Evolutionary conservation across 139 green algal genomes (phyloP), one percentile per base, ranked within the genome.

Genomic region (Nannochloris sp.): DNA sequence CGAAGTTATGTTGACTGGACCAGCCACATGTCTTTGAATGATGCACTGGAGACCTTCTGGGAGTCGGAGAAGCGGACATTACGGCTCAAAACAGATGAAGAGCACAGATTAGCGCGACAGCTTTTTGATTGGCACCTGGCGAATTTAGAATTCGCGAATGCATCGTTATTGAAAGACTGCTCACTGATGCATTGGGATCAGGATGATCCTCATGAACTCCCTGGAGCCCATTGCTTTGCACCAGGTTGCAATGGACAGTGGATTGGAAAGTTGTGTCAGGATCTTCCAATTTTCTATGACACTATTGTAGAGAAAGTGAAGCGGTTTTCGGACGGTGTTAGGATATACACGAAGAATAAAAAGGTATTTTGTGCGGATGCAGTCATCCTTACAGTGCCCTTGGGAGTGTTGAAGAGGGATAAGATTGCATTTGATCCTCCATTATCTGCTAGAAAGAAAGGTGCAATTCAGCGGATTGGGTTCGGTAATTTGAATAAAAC

Each of bases 61-160:
- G 62, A 49, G 18, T 34, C 23, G 7, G 19, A 37, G 7, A 31
- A 37, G 12, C 23, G 2, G 24, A 44, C 11, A 10, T 27, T 21
- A 9, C 14, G 14, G 25, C 15, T 61, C 14, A 61, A 58, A 27
- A 16, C 14, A 48, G 27, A 61, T 10, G n/a, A 44, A 14, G 55
- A 44, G 43, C 50, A 61, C 5, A 11, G 36, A 1, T 15, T 61
- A 44, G 63, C 79, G 56, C 64, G 77, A 29, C 69, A 65, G 34
- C 72, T 92, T 43, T 77, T 96, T 54, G 66, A 95, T 57, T 98
- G 92, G 92, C 93, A 98, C 78, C 69, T 94, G 24, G 91, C 93
- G 57, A 98, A 98, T 64, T 73, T 97, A 18, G 92, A 98, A 79
- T 98, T 96, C 78, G 91, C 92, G 62, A 97, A 97, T 65, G 87